Percentiles rank a stretch among this genome's conserved stretches.
Conservation (phyloP, 176 grass and related monocot genomes). For the Areca catechu region DNA sequence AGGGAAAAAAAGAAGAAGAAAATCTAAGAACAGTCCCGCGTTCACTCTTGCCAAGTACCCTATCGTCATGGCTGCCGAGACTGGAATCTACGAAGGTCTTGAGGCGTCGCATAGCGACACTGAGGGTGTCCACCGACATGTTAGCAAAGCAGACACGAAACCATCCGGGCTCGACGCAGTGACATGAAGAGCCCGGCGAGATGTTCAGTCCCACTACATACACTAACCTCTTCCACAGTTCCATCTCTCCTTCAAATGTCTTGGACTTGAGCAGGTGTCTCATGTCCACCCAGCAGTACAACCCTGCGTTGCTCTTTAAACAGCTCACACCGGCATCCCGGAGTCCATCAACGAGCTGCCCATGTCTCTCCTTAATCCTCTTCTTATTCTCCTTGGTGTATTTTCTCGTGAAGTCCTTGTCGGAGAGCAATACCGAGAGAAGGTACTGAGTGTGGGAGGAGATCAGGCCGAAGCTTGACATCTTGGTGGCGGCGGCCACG, state of each 20-base stretch:
- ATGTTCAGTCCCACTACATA: conserved; percentile 74
- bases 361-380: conserved; percentile 48
- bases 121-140: conserved; percentile 68
- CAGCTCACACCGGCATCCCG: conserved; percentile 30
- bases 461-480: conserved; percentile 93
- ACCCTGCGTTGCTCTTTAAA: conserved; percentile 60
- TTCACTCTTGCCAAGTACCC: not conserved
- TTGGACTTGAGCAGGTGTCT: conserved; percentile 28
- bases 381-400: conserved; percentile 62
- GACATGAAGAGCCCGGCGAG: conserved; percentile 77
- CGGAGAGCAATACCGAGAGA: conserved; percentile 44
- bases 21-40: too few relatives aligned
- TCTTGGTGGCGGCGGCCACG: conserved; percentile 81
- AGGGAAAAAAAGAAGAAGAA: not conserved
- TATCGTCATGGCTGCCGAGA: not conserved
- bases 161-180: conserved; percentile 89
- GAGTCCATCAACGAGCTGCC: conserved; percentile 46
- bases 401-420: conserved; percentile 40
- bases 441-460: conserved; percentile 93
- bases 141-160: conserved; percentile 96
- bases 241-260: conserved; percentile 64
- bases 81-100: conserved; percentile 32
- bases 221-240: conserved; percentile 88
- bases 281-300: conserved; percentile 94
- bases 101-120: conserved; percentile 51